Evolutionary conservation across 495 filamentous ascomycete genomes (phyloP).

Genomic region (Hypoxylon fragiforme): DNA sequence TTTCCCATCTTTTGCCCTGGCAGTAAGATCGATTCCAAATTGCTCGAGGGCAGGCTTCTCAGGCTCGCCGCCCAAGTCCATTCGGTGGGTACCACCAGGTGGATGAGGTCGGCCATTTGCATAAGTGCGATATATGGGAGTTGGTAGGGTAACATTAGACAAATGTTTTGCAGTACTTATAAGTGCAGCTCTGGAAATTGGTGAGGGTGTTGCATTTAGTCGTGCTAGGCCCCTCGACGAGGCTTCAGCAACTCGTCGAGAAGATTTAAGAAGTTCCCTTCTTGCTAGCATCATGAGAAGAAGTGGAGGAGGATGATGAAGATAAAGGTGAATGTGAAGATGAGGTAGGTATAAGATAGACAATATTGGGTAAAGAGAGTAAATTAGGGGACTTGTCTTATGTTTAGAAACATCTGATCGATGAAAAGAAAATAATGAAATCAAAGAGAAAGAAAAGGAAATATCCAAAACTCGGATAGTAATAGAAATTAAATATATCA

Average conservation of each 20-base stretch:
- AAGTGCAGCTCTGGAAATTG: conserved; percentile 29
- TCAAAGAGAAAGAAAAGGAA: conserved; percentile 13
- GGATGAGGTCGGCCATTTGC: conserved; percentile 80
- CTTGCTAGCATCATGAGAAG: conserved; percentile 44
- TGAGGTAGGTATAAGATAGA: not conserved
- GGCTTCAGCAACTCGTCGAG: conserved; percentile 42
- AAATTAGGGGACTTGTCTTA: no score
- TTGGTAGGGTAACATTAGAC: conserved; percentile 33
- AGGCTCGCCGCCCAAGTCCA: conserved; percentile 79
- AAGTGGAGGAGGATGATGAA: no score
- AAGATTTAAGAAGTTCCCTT: conserved; percentile 38
- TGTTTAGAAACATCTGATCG: no score
- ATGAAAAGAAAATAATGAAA: no score
- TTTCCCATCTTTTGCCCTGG: conserved; percentile 81
- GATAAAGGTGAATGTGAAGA: no score
- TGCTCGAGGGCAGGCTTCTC: conserved; percentile 87
- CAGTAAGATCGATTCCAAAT: conserved; percentile 89
- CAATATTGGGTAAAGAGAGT: conserved; percentile 10
- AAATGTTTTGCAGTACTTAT: conserved; percentile 13
- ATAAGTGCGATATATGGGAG: conserved; percentile 58
- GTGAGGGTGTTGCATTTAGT: conserved; percentile 31
- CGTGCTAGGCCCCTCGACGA: conserved; percentile 35
- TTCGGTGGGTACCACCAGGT: conserved; percentile 88
- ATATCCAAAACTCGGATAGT: conserved; percentile 1
- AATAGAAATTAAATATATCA: conserved; percentile 20